Conservation (phyloP, 2,329 filamentous ascomycete genomes). For the Tolypocladium inflatum region DNA sequence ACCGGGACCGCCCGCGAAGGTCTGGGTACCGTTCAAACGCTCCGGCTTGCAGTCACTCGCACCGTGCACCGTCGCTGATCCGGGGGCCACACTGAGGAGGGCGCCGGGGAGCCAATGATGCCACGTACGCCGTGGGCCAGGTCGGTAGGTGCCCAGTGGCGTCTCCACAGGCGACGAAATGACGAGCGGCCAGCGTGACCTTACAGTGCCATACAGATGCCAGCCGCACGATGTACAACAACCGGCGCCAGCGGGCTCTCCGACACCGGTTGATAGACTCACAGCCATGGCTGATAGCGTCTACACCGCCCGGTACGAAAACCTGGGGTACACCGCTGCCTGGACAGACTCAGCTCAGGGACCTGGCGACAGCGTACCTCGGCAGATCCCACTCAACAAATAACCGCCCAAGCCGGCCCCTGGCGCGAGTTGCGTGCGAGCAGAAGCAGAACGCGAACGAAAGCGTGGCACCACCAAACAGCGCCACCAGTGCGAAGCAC, state of each 20-base stretch:
- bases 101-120: neutral
- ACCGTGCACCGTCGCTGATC: neutral
- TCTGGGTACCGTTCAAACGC: neutral
- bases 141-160: neutral
- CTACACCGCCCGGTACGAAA: neutral
- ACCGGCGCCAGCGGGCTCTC: neutral
- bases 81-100: neutral
- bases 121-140: neutral
- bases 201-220: constrained; percentile 1
- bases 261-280: neutral
- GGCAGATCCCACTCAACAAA: neutral
- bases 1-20: too few relatives aligned
- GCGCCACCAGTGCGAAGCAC: neutral
- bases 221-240: neutral
- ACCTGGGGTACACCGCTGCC: neutral
- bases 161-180: constrained; percentile 11
- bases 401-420: neutral
- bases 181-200: constrained; percentile 10
- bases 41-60: neutral
- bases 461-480: neutral
- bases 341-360: neutral
- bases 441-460: neutral
- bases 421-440: neutral
- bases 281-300: neutral
- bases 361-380: neutral